phyloP scores from a whole-genome alignment of 139 green algal species.

The Tetraselmis striata region DNA sequence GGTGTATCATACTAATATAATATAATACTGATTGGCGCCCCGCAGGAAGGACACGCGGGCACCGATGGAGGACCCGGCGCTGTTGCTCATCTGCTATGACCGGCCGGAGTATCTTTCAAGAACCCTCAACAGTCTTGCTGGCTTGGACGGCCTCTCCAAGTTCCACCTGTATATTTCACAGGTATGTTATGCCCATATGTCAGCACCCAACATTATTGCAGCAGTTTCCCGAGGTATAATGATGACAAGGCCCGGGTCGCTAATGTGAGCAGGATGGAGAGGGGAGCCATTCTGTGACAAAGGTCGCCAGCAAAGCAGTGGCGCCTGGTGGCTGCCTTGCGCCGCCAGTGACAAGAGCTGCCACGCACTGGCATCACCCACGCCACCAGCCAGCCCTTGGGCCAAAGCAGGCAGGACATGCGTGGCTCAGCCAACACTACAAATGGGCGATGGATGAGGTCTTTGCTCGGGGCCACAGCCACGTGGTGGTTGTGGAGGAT shows the following conservation, averaged over 20 bases:
- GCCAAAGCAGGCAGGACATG: constrained; percentile 28
- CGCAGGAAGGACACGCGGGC: neutral
- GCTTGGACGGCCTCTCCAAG: neutral
- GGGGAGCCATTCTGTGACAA: neutral
- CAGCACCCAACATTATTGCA: neutral
- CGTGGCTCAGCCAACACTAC: constrained; percentile 44
- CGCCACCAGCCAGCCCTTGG: neutral
- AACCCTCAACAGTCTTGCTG: neutral
- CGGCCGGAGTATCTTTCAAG: neutral
- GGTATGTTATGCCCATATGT: neutral
- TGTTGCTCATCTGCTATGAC: neutral
- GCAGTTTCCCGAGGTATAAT: too few relatives aligned
- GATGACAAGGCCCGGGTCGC: too few relatives aligned
- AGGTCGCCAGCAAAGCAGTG: neutral
- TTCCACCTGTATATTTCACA: neutral
- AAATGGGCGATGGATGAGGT: constrained; percentile 30
- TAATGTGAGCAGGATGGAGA: neutral
- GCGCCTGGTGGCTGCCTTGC: neutral
- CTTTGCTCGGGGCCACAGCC: constrained; percentile 30
- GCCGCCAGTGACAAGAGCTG: neutral
- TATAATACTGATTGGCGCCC: neutral
- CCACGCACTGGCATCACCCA: neutral
- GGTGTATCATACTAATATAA: neutral
- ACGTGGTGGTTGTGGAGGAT: constrained; percentile 43
- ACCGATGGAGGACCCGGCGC: neutral